A percentile compares a stretch with the other conserved stretches of the same genome.
These are phyloP conservation scores for Tylopilus subfusipes DNA, from an alignment of 768 basidiomycete genomes.

Conservation along the genomic window DNA sequence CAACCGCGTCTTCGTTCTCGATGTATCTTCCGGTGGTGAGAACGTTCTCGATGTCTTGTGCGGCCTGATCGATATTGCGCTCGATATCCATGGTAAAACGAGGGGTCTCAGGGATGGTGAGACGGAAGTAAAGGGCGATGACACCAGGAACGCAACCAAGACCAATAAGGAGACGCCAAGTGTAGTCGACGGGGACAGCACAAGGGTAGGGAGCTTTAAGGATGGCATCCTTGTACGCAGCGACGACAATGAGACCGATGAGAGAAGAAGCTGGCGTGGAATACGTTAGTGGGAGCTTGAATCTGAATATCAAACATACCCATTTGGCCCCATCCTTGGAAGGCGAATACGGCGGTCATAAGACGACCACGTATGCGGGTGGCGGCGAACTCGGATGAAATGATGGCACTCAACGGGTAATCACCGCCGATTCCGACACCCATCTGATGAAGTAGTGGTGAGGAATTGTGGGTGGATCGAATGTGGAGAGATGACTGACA, in stretches of 20 bases:
- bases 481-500: slow-evolving; percentile 28
- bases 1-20: slow-evolving; percentile 47
- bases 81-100: slow-evolving; percentile 93
- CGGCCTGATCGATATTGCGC: slow-evolving; percentile 70
- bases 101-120: slow-evolving; percentile 90
- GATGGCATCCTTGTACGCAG: slow-evolving; percentile 64
- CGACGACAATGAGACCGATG: slow-evolving; percentile 58
- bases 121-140: slow-evolving; percentile 85
- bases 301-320: slow-evolving; percentile 36
- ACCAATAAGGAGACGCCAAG: slow-evolving; percentile 88
- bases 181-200: slow-evolving; percentile 58
- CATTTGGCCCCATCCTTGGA: slow-evolving; percentile 87
- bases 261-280: slow-evolving; percentile 52
- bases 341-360: slow-evolving; percentile 86
- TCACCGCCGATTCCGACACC: slow-evolving; percentile 88
- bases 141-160: slow-evolving; percentile 79
- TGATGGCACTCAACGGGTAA: slow-evolving; percentile 81
- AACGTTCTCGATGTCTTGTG: slow-evolving; percentile 69
- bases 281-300: neutral
- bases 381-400: slow-evolving; percentile 85
- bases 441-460: slow-evolving; percentile 38
- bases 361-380: slow-evolving; percentile 75
- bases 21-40: slow-evolving; percentile 45
- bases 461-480: neutral
- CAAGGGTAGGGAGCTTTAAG: slow-evolving; percentile 41